A percentile compares a stretch with the other conserved stretches of the same genome.
Conservation (phyloP, 2,329 filamentous ascomycete species). For the Akanthomyces uredinophilus region DNA sequence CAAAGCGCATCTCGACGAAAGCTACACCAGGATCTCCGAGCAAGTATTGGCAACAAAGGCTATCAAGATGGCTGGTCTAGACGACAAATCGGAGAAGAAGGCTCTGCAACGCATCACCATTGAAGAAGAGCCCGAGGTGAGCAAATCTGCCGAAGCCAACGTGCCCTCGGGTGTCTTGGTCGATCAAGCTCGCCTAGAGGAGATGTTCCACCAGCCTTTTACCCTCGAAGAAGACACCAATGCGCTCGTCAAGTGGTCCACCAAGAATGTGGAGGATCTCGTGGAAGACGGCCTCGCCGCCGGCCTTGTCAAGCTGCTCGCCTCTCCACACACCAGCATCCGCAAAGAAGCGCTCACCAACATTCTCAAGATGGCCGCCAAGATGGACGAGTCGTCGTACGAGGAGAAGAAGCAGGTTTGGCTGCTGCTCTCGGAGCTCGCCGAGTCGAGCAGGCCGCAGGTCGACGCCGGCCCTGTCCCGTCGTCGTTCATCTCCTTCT, state of each 20-base stretch:
- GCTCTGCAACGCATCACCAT: constrained; percentile 16
- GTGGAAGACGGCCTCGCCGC: constrained; percentile 71
- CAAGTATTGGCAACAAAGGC: constrained; percentile 24
- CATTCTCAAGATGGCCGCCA: constrained; percentile 59
- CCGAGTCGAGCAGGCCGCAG: constrained; percentile 61
- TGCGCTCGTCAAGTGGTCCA: constrained; percentile 59
- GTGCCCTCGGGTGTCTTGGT: constrained; percentile 17
- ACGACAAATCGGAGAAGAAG: constrained; percentile 18
- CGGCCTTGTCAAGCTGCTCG: constrained; percentile 68
- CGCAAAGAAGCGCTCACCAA: constrained; percentile 71
- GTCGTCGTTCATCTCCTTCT: constrained; percentile 71
- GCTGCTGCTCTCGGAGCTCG: constrained; percentile 72
- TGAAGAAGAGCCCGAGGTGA: constrained; percentile 1
- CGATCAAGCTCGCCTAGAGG: constrained; percentile 42
- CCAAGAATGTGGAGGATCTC: constrained; percentile 72
- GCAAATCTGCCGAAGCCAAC: neutral
- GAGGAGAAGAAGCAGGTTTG: constrained; percentile 73
- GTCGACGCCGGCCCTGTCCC: constrained; percentile 59
- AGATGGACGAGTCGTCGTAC: constrained; percentile 63
- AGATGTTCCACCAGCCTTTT: constrained; percentile 47
- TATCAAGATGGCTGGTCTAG: constrained; percentile 21
- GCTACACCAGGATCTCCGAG: constrained; percentile 29
- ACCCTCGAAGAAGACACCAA: constrained; percentile 44
- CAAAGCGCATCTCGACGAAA: constrained; percentile 21
- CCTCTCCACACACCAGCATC: constrained; percentile 68